Conservation (phyloP, 164 flowering plant genomes). For the Amborella trichopoda region DNA sequence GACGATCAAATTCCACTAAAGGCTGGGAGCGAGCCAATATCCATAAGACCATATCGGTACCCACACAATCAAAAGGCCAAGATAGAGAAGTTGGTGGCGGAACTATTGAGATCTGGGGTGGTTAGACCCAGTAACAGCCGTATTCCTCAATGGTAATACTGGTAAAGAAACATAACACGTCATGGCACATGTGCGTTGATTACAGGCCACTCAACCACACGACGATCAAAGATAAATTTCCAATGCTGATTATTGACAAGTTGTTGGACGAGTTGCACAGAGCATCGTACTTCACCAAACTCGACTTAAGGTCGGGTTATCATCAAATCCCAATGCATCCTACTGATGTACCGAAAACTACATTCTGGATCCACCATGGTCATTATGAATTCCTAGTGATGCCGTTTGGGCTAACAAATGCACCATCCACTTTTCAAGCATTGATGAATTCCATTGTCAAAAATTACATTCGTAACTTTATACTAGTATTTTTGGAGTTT, state of each 20-base stretch:
- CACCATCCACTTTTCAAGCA: constrained; percentile 6
- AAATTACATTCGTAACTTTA: not conserved
- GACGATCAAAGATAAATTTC: constrained; percentile 3
- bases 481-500: not conserved
- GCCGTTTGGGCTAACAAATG: constrained; percentile 15
- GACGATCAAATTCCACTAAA: not conserved
- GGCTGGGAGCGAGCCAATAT: not conserved
- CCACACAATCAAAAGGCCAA: constrained; percentile 3
- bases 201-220: constrained; percentile 3
- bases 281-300: not conserved
- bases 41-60: not conserved
- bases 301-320: not conserved
- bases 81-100: constrained; percentile 3
- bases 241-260: constrained; percentile 11
- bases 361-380: constrained; percentile 8
- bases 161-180: constrained; percentile 9
- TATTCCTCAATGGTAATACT: constrained; percentile 5
- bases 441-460: not conserved
- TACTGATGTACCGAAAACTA: constrained; percentile 7
- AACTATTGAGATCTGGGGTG: not conserved
- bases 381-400: constrained; percentile 14
- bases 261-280: not conserved
- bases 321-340: constrained; percentile 1
- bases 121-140: constrained; percentile 3
- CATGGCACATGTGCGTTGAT: constrained; percentile 1